Percentiles rank a stretch among this genome's conserved stretches.
Conservation (phyloP, 148 eudicot species). For the Hydrangea macrophylla region DNA sequence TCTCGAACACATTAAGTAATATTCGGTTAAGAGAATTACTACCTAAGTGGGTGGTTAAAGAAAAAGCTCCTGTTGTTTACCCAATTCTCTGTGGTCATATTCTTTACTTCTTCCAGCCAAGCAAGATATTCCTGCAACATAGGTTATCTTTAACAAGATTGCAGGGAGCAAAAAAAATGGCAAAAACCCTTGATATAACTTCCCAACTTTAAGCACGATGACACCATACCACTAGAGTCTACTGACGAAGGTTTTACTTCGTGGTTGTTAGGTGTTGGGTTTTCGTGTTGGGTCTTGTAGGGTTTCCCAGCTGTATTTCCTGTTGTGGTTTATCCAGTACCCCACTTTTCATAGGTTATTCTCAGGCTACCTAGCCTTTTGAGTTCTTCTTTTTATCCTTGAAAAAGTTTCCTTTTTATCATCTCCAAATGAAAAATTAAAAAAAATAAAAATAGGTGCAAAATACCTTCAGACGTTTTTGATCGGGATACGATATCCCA, state of each 20-base stretch:
- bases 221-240: neutral
- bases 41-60: slow-evolving; percentile 96
- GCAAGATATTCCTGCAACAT: slow-evolving; percentile 64
- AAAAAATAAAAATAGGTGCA: neutral
- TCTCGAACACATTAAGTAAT: neutral
- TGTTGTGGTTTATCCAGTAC: too few species aligned
- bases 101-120: slow-evolving; percentile 91
- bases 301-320: too few species aligned
- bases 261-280: neutral
- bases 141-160: neutral
- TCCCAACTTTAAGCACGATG: neutral
- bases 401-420: neutral
- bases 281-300: neutral
- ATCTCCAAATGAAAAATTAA: too few species aligned
- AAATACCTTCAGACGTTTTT: slow-evolving; percentile 71
- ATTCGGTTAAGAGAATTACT: slow-evolving; percentile 1
- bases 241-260: neutral
- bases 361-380: too few species aligned
- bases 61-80: slow-evolving; percentile 91
- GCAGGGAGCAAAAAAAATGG: neutral
- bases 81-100: slow-evolving; percentile 87
- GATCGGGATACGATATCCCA: slow-evolving; percentile 92
- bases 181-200: neutral
- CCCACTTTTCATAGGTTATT: too few species aligned
- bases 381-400: too few species aligned